These are phyloP conservation scores for Amanita jacksonii DNA, from an alignment of 768 basidiomycete species.

Conservation along the genomic window DNA sequence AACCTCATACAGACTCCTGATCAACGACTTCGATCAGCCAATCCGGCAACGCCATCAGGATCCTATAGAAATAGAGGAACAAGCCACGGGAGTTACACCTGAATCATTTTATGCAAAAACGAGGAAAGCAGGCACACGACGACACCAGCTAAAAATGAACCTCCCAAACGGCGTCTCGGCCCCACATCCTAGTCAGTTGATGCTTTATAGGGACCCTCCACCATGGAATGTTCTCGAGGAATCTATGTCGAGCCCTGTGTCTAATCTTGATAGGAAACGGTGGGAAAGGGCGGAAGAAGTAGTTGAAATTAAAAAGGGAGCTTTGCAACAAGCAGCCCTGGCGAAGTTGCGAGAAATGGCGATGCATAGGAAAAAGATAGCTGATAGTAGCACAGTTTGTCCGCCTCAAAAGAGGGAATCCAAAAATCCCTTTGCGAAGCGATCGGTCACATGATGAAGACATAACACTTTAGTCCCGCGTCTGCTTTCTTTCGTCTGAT, in stretches of 20 bases:
- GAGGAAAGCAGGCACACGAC: neutral
- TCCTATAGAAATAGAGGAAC: too few species aligned
- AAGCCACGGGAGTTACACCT: neutral
- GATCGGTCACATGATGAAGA: neutral
- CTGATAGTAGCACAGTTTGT: neutral
- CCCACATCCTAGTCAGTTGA: slow-evolving; percentile 14
- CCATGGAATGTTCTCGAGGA: slow-evolving; percentile 23
- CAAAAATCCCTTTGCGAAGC: slow-evolving; percentile 1
- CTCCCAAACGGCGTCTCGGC: slow-evolving; percentile 7
- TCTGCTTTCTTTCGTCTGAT: neutral
- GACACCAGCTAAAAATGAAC: slow-evolving; percentile 1
- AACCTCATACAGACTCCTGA: slow-evolving; percentile 16
- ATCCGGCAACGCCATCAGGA: neutral
- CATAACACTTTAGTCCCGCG: neutral
- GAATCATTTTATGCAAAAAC: neutral
- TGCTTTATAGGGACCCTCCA: slow-evolving; percentile 29
- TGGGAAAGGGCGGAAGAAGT: neutral
- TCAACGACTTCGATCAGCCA: slow-evolving; percentile 13
- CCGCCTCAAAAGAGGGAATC: slow-evolving; percentile 3
- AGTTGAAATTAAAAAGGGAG: slow-evolving; percentile 1
- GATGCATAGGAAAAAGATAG: neutral
- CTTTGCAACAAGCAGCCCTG: neutral
- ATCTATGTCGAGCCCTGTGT: neutral
- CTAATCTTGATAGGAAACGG: neutral
- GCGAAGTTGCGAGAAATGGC: slow-evolving; percentile 1